phyloP scores from a whole-genome alignment of 2,329 filamentous ascomycete species.

The Monosporascus sp. region DNA sequence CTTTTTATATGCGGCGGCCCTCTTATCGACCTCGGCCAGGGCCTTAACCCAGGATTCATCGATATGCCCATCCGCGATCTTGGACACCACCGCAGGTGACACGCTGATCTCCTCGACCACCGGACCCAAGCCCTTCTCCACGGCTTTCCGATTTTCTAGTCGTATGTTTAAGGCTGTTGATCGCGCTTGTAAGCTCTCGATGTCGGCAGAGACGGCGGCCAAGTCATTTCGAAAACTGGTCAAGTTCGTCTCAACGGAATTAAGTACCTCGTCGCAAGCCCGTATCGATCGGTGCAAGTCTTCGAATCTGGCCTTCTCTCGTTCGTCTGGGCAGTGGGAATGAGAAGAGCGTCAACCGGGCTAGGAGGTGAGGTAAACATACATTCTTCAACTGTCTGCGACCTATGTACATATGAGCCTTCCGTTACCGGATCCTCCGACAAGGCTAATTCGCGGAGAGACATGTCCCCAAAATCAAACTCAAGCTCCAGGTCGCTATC shows the following conservation, averaged over 20 bases:
- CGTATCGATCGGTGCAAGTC: slow-evolving; percentile 84
- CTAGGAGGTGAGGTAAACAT: slow-evolving; percentile 31
- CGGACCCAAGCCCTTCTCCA: slow-evolving; percentile 82
- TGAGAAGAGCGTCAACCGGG: slow-evolving; percentile 14
- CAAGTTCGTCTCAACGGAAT: slow-evolving; percentile 87
- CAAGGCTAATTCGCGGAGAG: slow-evolving; percentile 64
- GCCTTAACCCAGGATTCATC: slow-evolving; percentile 85
- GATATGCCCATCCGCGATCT: slow-evolving; percentile 82
- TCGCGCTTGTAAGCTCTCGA: slow-evolving; percentile 84
- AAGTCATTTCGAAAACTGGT: slow-evolving; percentile 91
- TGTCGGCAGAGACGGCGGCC: slow-evolving; percentile 86
- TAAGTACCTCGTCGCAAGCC: slow-evolving; percentile 88
- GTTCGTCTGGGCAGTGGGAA: slow-evolving; percentile 52
- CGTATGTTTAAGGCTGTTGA: slow-evolving; percentile 78
- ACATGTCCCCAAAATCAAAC: slow-evolving; percentile 74
- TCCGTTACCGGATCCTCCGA: slow-evolving; percentile 22
- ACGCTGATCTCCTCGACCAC: slow-evolving; percentile 89
- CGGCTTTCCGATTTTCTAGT: slow-evolving; percentile 80
- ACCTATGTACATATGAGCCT: slow-evolving; percentile 35
- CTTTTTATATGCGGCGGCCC: slow-evolving; percentile 65
- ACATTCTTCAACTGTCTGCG: slow-evolving; percentile 70
- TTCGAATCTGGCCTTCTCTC: slow-evolving; percentile 78
- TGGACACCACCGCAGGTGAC: slow-evolving; percentile 74
- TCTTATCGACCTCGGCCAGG: slow-evolving; percentile 72
- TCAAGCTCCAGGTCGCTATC: slow-evolving; percentile 55